phyloP scores from a whole-genome alignment of 208 protist species.

The Histomonas meleagridis region DNA sequence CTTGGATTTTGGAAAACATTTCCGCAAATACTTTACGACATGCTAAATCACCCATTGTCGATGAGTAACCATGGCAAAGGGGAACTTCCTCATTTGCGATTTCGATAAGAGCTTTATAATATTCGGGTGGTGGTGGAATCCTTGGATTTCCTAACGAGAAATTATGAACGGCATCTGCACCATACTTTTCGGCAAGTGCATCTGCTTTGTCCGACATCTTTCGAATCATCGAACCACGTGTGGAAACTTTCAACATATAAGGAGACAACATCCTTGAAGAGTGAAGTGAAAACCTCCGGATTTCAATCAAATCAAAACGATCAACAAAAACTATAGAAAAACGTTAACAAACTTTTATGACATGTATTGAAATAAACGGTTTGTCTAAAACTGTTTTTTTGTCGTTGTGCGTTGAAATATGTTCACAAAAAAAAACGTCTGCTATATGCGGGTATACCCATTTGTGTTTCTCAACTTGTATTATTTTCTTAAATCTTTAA shows the following conservation, averaged over 20 bases:
- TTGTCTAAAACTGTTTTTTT: too few species aligned
- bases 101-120: background rate
- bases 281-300: too few species aligned
- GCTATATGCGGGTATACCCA: too few species aligned
- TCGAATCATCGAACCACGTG: background rate
- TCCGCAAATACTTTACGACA: background rate
- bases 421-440: too few species aligned
- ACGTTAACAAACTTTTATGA: too few species aligned
- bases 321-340: too few species aligned
- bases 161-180: background rate
- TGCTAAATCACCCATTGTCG: background rate
- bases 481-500: too few species aligned
- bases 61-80: background rate
- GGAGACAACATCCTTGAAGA: background rate
- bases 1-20: background rate
- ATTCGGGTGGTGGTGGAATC: background rate
- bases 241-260: conserved; percentile 7
- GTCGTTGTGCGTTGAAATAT: too few species aligned
- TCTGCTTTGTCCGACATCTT: background rate
- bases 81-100: background rate
- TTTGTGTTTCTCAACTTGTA: too few species aligned
- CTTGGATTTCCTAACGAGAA: conserved; percentile 22
- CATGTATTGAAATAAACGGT: too few species aligned
- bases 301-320: too few species aligned
- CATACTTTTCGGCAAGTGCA: background rate